These are phyloP conservation scores for Auricularia auricula-judae DNA, from an alignment of 768 basidiomycete species.

Conservation along the genomic window DNA sequence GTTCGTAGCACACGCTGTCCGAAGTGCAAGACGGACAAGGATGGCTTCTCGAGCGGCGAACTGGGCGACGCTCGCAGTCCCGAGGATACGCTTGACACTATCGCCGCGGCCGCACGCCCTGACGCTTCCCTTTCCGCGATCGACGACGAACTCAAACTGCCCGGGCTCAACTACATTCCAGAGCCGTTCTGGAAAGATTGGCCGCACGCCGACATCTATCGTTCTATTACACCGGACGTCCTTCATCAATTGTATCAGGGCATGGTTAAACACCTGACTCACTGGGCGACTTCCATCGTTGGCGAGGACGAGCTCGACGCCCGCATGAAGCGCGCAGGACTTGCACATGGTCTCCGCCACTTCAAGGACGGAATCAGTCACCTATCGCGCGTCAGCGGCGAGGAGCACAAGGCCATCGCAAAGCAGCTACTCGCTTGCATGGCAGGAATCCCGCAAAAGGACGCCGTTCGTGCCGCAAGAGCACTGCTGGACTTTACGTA, in stretches of 20 bases:
- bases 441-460: conserved; percentile 6
- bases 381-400: conserved; percentile 7
- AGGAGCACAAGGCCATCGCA: conserved; percentile 7
- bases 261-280: conserved; percentile 6
- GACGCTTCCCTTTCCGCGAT: neutral
- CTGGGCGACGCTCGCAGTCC: neutral
- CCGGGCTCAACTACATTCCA: neutral
- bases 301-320: conserved; percentile 5
- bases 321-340: conserved; percentile 7
- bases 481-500: conserved; percentile 30
- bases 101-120: neutral
- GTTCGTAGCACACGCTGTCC: conserved; percentile 1
- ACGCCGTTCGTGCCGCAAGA: conserved; percentile 21
- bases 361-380: conserved; percentile 9
- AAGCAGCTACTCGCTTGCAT: conserved; percentile 8
- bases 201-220: conserved; percentile 10
- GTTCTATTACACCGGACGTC: conserved; percentile 9
- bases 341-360: neutral
- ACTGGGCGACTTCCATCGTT: conserved; percentile 1
- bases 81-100: neutral
- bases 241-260: conserved; percentile 13
- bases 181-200: conserved; percentile 12
- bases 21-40: neutral
- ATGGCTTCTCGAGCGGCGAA: conserved; percentile 5
- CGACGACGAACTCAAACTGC: neutral